Base-by-base conservation (phyloP, 805 yeast species). In the Ogataea trehaloabstinens region DNA sequence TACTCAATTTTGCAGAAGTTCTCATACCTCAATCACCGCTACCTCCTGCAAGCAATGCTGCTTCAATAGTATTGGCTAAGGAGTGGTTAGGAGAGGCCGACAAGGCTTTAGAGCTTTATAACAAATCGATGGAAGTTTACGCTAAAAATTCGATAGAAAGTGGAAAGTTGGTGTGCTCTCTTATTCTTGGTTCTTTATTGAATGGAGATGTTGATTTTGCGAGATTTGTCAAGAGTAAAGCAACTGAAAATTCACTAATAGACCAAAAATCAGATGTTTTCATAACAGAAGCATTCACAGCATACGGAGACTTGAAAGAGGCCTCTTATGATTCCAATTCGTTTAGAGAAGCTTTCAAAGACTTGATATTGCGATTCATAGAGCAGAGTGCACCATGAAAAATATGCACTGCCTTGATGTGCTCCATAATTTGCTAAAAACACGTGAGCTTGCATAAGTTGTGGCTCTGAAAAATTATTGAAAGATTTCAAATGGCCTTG, bases 61-160 rank as follows among this genome's bases (percentile, higher is more conserved):
- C 61, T 3, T 47, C 58, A 0, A 38, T 56, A 7, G 40, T 63
- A 6, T 21, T 62, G 6, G 46, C 40, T 12, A 45, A 57, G 28
- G 57, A 58, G 4, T 61, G 57, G 56, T 46, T 58, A 30, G 64
- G 61, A 2, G 39, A 53, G 19, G 39, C 44, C 0, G 62, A 60
- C n/a, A 43, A 44, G 6, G 52, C 66, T 1, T 40, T 64, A 21
- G 61, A 63, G 17, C 45, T 59, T 5, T 64, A 61, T 47, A 64
- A 64, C 37, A 38, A 47, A 18, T 41, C 61, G 6, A 39, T 58
- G 15, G 47, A 53, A 21, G 15, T 49, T 5, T 49, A 33, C 46
- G 27, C 46, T 35, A 28, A 50, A 6, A 44, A 42, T 4, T 31
- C 13, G 15, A 40, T 49, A 18, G 19, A 28, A 13, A 35, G 53